Base-by-base conservation (phyloP, 1,139 yeast genomes). In the Pichia sp. region DNA sequence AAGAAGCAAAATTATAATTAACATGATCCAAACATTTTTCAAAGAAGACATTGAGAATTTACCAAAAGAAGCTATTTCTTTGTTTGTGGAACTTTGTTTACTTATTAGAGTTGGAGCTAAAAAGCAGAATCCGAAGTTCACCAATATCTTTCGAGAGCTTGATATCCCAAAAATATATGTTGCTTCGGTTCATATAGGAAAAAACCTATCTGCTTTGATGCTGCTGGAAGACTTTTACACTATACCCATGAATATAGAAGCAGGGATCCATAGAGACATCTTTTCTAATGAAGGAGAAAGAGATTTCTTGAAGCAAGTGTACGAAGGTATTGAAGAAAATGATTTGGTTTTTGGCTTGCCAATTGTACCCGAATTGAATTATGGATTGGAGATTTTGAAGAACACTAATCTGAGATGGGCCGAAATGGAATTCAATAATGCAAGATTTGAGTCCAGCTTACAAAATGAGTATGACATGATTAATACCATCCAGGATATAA, bases 261-360 rank as follows among this genome's bases (percentile, higher is more conserved):
- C 8, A 31, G 11, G 11, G 11, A 31, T 31, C 1, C 23, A 16
- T 16, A 16, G 23, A 16, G 58, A 58, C 40, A 52, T 59, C 41
- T 52, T 61, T 23, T 49, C 48, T 50, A 50, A 7, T 23, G 40
- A 7, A 1, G 29, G 7, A 10, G 58, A 58, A 29, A 49, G 60
- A 9, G 42, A 48, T 0, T 45, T 58, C 3, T 53, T 78, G 29
- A 50, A 65, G 5, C 42, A 48, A 1, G 66, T 81, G 2, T 84
- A 80, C 54, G 67, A 67, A 23, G 56, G 68, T 0, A 64, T 81
- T 4, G 77, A 74, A 44, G 87, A 84, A 51, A 67, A 70, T 2
- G 95, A 86, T 56, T 61, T 84, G 37, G 55, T 73, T 2, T 69
- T 71, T 52, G 94, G 94, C 0, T 61, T 84, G 7, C 87, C 87